Conservation (phyloP, 306 rosid species). For the Cicer yamashitae region DNA sequence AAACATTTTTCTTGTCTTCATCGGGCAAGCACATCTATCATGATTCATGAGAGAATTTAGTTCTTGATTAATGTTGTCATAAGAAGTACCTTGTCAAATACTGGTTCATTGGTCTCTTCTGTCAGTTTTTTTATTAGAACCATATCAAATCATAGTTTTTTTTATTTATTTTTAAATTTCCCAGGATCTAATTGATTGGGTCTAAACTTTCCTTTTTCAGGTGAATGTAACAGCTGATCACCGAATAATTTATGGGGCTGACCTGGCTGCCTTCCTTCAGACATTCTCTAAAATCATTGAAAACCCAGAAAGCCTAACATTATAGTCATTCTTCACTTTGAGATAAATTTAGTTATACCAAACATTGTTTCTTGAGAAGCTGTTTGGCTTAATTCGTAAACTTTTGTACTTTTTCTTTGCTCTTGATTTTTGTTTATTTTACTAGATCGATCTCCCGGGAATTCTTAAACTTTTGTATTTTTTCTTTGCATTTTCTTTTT, state of each 20-base stretch:
- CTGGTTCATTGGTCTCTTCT: neutral
- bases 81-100: neutral
- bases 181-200: conserved; percentile 6
- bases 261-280: conserved; percentile 86
- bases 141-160: neutral
- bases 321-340: conserved; percentile 51
- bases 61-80: neutral
- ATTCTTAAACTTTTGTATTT: neutral
- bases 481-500: conserved; percentile 1
- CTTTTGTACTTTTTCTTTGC: neutral
- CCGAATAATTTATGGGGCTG: conserved; percentile 87
- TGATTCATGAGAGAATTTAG: neutral
- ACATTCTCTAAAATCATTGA: conserved; percentile 80
- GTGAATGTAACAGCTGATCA: conserved; percentile 96
- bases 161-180: neutral
- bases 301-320: conserved; percentile 84
- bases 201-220: conserved; percentile 56
- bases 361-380: conserved; percentile 10
- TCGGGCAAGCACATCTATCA: neutral
- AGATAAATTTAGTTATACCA: conserved; percentile 2
- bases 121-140: neutral
- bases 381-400: conserved; percentile 15
- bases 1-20: conserved; percentile 1
- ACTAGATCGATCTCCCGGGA: neutral
- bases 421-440: neutral